Evolutionary conservation across 352 stramenopile genomes (phyloP), one percentile per base, ranked within the genome.

Genomic region (Pythium insidiosum): DNA sequence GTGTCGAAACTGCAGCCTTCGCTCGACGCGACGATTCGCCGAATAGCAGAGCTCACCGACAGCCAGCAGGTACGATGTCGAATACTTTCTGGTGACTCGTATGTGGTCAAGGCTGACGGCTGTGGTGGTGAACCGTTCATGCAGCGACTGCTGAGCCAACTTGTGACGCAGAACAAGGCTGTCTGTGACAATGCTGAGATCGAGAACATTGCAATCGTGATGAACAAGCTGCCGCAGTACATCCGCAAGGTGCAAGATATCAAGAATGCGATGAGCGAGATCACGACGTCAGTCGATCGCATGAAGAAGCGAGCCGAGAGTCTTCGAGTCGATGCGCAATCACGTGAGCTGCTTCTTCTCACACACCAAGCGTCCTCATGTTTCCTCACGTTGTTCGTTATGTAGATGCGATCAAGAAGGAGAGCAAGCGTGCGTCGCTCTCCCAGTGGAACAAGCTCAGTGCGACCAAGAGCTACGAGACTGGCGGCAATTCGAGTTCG

Each of bases 371-470:
- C n/a, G n/a, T n/a, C n/a, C n/a, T n/a, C n/a, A n/a, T n/a, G n/a
- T n/a, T n/a, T n/a, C n/a, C n/a, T 56, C n/a, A 53, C 22, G 43
- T 22, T 31, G 10, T 45, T 35, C 19, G 15, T 23, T 7, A 35
- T 50, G 7, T 3, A 89, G 76, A 89, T 55, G 76, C 76, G 5
- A 78, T 89, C 54, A 87, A 85, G 46, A 89, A 87, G 47, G 76
- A 85, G 36, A 84, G 77, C 58, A 83, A 86, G 48, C 68, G 72
- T 38, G 76, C 85, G 53, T 71, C 68, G 12, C 63, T 71, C 41
- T 68, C 57, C 20, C 76, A 89, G 38, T 89, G 76, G 76, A 89
- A 86, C 56, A 87, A 87, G 28, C 47, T 89, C 15, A 80, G 81
- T 40, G 76, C 72, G 16, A 73, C 76, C 18, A 86, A 80, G 57